Conservation (phyloP, 2,329 filamentous ascomycete species). For the Lecanicillium sp. region DNA sequence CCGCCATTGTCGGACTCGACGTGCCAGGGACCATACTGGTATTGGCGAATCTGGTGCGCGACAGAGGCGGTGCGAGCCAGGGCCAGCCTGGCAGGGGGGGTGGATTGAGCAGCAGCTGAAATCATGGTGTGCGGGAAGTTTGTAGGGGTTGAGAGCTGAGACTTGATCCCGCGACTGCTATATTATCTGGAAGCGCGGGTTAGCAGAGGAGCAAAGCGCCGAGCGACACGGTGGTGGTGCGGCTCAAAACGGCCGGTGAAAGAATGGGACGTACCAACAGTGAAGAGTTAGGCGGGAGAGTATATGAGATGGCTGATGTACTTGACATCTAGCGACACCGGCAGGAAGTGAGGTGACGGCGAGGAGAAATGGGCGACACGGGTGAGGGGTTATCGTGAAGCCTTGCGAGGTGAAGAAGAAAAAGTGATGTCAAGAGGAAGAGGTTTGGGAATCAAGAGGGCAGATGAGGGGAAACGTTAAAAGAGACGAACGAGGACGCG, state of each 20-base stretch:
- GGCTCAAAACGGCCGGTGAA: too few relatives aligned
- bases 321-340: slow-evolving; percentile 4
- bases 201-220: background rate
- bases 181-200: background rate
- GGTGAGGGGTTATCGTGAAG: background rate
- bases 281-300: slow-evolving; percentile 4
- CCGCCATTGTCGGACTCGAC: slow-evolving; percentile 35
- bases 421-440: slow-evolving; percentile 2
- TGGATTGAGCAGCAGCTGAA: slow-evolving; percentile 9
- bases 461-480: slow-evolving; percentile 10
- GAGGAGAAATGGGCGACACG: background rate
- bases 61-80: slow-evolving; percentile 11
- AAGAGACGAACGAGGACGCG: slow-evolving; percentile 1
- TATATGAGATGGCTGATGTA: background rate
- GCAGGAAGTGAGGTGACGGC: background rate
- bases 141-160: background rate
- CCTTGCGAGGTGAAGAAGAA: background rate
- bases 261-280: background rate
- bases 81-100: slow-evolving; percentile 13
- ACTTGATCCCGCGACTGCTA: slow-evolving; percentile 5
- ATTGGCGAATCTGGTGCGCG: slow-evolving; percentile 8
- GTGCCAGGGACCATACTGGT: slow-evolving; percentile 11
- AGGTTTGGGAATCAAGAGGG: background rate
- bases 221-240: background rate
- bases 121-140: background rate